These are phyloP conservation scores for Strobilomyces dryophilus DNA, from an alignment of 768 basidiomycete genomes.

Conservation along the genomic window DNA sequence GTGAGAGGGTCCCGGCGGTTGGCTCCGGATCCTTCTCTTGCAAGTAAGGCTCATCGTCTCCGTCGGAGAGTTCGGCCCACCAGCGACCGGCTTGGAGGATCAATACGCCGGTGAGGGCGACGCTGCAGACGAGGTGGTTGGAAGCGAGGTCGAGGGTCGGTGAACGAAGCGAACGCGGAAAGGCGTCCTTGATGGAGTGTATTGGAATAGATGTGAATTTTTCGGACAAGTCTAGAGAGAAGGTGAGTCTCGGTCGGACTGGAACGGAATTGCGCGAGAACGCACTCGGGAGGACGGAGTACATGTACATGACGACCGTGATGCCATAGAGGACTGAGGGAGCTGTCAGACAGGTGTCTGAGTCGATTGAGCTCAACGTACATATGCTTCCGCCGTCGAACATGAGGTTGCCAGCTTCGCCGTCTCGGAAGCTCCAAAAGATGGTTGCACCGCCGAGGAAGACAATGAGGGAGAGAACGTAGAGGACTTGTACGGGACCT, in stretches of 20 bases:
- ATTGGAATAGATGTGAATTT: constrained; percentile 57
- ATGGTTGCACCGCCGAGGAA: constrained; percentile 61
- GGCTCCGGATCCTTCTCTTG: constrained; percentile 27
- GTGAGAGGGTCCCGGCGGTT: constrained; percentile 9
- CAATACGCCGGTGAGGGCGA: constrained; percentile 83
- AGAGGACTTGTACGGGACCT: constrained; percentile 53
- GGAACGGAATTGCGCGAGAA: constrained; percentile 3
- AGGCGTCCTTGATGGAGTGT: constrained; percentile 49
- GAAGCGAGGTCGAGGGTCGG: constrained; percentile 78
- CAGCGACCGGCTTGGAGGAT: constrained; percentile 79
- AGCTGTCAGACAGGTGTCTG: not conserved
- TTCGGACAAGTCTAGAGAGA: constrained; percentile 46
- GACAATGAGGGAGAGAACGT: constrained; percentile 53
- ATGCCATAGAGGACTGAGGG: constrained; percentile 67
- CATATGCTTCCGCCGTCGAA: constrained; percentile 89
- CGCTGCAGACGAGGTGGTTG: constrained; percentile 80
- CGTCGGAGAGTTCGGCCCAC: constrained; percentile 78
- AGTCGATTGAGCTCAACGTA: constrained; percentile 35
- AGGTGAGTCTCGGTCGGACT: constrained; percentile 1
- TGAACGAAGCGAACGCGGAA: constrained; percentile 58
- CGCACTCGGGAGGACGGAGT: constrained; percentile 79
- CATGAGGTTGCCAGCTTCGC: constrained; percentile 81
- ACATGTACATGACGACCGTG: constrained; percentile 67
- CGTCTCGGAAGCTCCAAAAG: constrained; percentile 74
- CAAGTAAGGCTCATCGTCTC: constrained; percentile 43